Evolutionary conservation across 495 filamentous ascomycete species (phyloP).

Genomic region (Cenococcum geophilum): DNA sequence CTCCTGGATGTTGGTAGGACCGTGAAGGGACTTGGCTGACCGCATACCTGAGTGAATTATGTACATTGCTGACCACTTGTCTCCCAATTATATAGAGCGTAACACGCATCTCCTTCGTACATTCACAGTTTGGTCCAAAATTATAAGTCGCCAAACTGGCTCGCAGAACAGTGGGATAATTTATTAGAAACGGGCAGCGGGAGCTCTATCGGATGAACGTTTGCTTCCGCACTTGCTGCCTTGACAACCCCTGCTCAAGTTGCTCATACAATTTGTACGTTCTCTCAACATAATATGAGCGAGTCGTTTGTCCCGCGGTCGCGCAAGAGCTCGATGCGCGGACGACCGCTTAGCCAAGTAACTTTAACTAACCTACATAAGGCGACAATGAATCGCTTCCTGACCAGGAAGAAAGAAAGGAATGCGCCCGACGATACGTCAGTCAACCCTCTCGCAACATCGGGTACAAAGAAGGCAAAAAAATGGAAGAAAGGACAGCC

Average conservation of each 20-base stretch:
- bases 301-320: not conserved
- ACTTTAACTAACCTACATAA: conserved; percentile 34
- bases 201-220: conserved; percentile 4
- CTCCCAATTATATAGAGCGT: not conserved
- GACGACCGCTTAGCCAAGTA: conserved; percentile 11
- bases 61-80: not conserved
- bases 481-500: conserved; percentile 52
- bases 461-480: conserved; percentile 35
- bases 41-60: not conserved
- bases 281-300: not conserved
- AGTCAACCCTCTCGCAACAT: not conserved
- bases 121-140: not conserved
- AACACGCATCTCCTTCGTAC: conserved; percentile 5
- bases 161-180: not conserved
- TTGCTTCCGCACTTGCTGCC: conserved; percentile 6
- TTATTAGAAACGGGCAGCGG: not conserved
- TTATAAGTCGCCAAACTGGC: not conserved
- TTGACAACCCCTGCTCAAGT: not conserved
- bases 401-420: conserved; percentile 36
- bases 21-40: not conserved
- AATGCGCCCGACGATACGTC: conserved; percentile 16
- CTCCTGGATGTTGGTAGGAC: not conserved
- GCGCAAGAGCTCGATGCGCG: conserved; percentile 15
- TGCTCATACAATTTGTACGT: not conserved
- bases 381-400: conserved; percentile 40